Evolutionary conservation across 768 basidiomycete species (phyloP).

Genomic region (Antrodiella citrinella): DNA sequence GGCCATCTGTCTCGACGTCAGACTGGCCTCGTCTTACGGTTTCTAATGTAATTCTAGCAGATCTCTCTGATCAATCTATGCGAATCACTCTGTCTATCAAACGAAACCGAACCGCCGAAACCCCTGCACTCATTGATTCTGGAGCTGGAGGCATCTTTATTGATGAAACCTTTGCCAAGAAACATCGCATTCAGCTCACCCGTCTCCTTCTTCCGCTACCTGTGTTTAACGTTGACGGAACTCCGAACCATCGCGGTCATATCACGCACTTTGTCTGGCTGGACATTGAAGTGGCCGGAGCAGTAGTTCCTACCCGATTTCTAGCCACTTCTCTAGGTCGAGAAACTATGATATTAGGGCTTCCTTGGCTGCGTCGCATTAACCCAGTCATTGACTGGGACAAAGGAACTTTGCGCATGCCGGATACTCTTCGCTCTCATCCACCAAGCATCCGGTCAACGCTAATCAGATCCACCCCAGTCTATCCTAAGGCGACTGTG

Average conservation of each 20-base stretch:
- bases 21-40: background rate
- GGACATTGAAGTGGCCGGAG: background rate
- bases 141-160: conserved; percentile 1
- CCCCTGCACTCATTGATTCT: conserved; percentile 2
- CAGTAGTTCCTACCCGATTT: background rate
- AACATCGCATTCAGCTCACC: background rate
- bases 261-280: conserved; percentile 1
- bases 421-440: background rate
- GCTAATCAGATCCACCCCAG: too few relatives aligned
- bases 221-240: too few relatives aligned
- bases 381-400: conserved; percentile 4
- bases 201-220: background rate
- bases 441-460: background rate
- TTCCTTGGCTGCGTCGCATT: background rate
- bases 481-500: too few relatives aligned
- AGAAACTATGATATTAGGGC: conserved; percentile 4
- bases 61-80: background rate
- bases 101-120: background rate
- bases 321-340: conserved; percentile 1
- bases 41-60: background rate
- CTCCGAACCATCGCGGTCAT: background rate
- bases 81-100: background rate
- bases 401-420: background rate
- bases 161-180: background rate
- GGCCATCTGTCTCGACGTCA: background rate